Evolutionary conservation across 1,284 basidiomycete species (phyloP).

Genomic region (Apiotrichum sp.): DNA sequence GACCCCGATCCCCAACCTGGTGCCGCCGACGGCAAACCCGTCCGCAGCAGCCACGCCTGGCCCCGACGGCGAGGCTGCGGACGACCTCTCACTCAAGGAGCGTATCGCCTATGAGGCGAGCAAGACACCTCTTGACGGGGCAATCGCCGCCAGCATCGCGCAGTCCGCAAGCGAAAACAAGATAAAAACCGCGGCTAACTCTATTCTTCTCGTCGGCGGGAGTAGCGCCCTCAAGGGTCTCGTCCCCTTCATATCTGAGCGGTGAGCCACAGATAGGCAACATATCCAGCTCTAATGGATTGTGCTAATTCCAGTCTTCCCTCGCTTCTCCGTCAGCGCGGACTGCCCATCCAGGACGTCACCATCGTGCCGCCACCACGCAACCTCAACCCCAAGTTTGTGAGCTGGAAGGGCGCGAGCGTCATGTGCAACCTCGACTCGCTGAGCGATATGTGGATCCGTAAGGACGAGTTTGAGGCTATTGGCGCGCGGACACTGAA

Average conservation of each 20-base stretch:
- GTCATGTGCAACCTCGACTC: constrained; percentile 89
- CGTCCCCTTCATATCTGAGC: constrained; percentile 35
- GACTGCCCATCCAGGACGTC: constrained; percentile 79
- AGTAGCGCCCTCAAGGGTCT: constrained; percentile 55
- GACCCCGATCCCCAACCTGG: background rate
- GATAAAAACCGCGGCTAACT: constrained; percentile 79
- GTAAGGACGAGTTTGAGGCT: constrained; percentile 71
- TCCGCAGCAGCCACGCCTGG: constrained; percentile 15
- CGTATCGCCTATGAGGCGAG: constrained; percentile 62
- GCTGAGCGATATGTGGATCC: constrained; percentile 82
- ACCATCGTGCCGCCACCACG: constrained; percentile 86
- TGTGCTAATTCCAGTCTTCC: constrained; percentile 28
- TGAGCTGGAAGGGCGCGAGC: constrained; percentile 94
- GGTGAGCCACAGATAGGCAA: constrained; percentile 59
- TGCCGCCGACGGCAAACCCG: constrained; percentile 10
- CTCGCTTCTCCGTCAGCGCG: constrained; percentile 69
- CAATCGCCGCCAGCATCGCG: constrained; percentile 84
- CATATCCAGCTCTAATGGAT: constrained; percentile 49
- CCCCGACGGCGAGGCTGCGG: constrained; percentile 3
- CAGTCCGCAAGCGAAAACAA: constrained; percentile 81
- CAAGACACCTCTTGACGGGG: constrained; percentile 87
- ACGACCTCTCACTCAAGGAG: constrained; percentile 5
- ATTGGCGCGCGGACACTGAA: constrained; percentile 51
- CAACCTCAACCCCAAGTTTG: constrained; percentile 80
- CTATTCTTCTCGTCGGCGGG: constrained; percentile 78